Percentiles rank a stretch among this genome's conserved stretches.
Evolutionary conservation across 495 filamentous ascomycete genomes (phyloP).

Genomic region (Tuber umbilicatum): DNA sequence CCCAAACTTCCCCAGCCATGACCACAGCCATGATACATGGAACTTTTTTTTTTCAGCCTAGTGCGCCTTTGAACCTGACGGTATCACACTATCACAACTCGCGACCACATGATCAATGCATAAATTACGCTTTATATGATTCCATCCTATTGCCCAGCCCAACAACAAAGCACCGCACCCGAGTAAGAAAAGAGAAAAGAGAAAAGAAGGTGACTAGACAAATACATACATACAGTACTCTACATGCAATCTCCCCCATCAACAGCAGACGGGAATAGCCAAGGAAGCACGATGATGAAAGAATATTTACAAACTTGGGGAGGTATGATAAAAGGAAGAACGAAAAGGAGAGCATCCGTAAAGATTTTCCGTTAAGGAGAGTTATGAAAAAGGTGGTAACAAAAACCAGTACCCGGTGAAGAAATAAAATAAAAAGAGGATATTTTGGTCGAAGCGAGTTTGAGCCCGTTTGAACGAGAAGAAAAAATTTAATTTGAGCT

Average conservation of each 20-base stretch:
- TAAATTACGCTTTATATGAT: neutral
- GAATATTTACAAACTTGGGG: slow-evolving; percentile 13
- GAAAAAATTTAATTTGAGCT: neutral
- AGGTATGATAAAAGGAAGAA: slow-evolving; percentile 25
- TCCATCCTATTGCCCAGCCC: neutral
- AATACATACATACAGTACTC: neutral
- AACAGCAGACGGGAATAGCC: neutral
- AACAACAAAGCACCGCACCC: neutral
- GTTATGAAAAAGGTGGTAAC: slow-evolving; percentile 7
- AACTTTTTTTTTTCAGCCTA: too few relatives aligned
- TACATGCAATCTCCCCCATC: neutral
- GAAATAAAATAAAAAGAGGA: neutral
- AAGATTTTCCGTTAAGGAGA: slow-evolving; percentile 25
- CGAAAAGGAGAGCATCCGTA: slow-evolving; percentile 27
- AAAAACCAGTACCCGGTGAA: neutral
- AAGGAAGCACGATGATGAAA: slow-evolving; percentile 1
- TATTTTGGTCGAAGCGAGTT: neutral
- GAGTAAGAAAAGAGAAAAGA: neutral
- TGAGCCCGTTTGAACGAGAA: neutral
- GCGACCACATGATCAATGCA: neutral
- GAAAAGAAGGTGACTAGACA: neutral
- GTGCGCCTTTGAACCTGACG: too few relatives aligned
- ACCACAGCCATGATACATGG: too few relatives aligned
- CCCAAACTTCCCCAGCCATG: too few relatives aligned
- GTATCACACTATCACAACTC: neutral